Conservation (phyloP, 2,329 filamentous ascomycete genomes). For the Fusarium succisae region DNA sequence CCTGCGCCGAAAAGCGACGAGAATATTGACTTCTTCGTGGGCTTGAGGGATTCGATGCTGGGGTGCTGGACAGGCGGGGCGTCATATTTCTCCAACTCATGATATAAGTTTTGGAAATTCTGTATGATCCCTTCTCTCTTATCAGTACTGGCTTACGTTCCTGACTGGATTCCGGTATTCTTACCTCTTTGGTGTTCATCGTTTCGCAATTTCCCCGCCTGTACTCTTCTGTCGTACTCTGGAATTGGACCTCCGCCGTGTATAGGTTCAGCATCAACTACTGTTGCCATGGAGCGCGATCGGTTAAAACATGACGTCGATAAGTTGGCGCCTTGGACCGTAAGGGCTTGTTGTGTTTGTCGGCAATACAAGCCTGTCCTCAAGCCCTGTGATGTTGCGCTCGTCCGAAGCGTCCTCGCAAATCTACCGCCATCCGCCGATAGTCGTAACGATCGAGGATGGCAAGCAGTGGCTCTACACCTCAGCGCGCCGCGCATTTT, state of each 20-base stretch:
- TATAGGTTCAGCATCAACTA: conserved; percentile 32
- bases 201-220: conserved; percentile 77
- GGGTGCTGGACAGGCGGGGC: conserved; percentile 81
- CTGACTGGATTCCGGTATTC: background rate
- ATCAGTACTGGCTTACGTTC: conserved; percentile 15
- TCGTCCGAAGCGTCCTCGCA: conserved; percentile 37
- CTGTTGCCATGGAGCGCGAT: conserved; percentile 45
- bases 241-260: conserved; percentile 75
- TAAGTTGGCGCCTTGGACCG: background rate
- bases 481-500: conserved; percentile 34
- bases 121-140: conserved; percentile 78
- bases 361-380: conserved; percentile 10
- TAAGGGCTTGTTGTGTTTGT: background rate
- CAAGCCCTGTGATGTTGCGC: conserved; percentile 20
- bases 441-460: conserved; percentile 18
- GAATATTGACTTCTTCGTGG: conserved; percentile 63
- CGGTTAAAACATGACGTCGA: conserved; percentile 15
- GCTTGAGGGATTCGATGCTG: conserved; percentile 74
- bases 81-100: conserved; percentile 78
- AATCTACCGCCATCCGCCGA: conserved; percentile 26
- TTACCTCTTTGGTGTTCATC: conserved; percentile 90
- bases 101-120: conserved; percentile 86
- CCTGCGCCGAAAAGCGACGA: conserved; percentile 69
- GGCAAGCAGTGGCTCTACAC: conserved; percentile 29
- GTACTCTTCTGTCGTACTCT: conserved; percentile 88